Base-by-base conservation (phyloP, 2,329 filamentous ascomycete species). In the Metarhizium brunneum region DNA sequence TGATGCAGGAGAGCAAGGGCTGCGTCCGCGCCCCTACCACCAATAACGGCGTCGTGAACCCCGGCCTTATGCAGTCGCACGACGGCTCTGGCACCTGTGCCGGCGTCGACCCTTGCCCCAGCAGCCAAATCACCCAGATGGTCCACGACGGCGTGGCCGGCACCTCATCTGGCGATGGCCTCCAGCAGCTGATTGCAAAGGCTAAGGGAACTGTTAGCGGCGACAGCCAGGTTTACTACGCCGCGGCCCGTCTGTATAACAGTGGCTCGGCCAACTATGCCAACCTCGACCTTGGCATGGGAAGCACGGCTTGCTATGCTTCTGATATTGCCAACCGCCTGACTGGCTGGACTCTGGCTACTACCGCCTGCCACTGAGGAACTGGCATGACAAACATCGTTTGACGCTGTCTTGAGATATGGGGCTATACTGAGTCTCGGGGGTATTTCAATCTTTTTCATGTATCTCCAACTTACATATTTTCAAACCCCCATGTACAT, bases 291-390 rank as follows among this genome's bases (percentile, higher is more conserved):
- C 66, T 68, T 53, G 74, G 73, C 29, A 2, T 50, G 47, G 67
- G 75, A 62, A 71, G 69, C 42, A 77, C 76, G 20, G 69, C 72
- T 57, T 79, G 76, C 67, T 81, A 81, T 63, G 68, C 73, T 13
- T 71, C 67, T n/a, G 78, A 81, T 59, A 67, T 81, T 57, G 78
- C 78, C 1, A 52, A 56, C 48, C 48, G 48, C 29, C 29, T 50
- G 13, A 6, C 8, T 7, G 48, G 48, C 48, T 50, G 48, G 48
- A 50, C 48, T 35, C 18, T 35, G 20, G 48, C 48, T n/a, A 6
- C 25, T 5, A 50, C 25, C 25, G 6, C 0, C 3, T 50, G 48
- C 25, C n/a, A 13, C 11, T 14, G 6, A 8, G 16, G 18, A 25
- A 47, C 6, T 16, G n/a, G 6, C 3, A 16, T 6, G 40, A 16